Base-by-base conservation (phyloP, 805 yeast species). In the Candida arabinofermentans region DNA sequence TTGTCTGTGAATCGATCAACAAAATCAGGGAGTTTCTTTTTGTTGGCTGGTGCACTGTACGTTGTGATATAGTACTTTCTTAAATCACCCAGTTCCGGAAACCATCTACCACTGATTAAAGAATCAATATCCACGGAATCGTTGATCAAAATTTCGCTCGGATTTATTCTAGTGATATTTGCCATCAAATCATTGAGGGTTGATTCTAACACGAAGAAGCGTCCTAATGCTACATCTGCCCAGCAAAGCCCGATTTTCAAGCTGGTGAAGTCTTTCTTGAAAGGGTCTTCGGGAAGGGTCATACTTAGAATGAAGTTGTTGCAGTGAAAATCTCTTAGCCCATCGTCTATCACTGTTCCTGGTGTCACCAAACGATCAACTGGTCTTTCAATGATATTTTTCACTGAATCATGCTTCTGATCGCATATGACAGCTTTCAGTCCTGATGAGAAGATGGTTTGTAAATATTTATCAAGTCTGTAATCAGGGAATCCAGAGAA, bases 401-500 rank as follows among this genome's bases (percentile, higher is more conserved):
- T 49, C 3, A 49, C 51, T 2, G 48, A 40, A 27, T 56, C 54
- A 12, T 37, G 49, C 31, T 62, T 70, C 61, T 91, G 95, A 51
- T 86, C 93, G n/a, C 87, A 78, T 6, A 90, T 71, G 0, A 91
- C 96, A 0, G 89, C 97, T 40, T 81, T 83, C 37, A 73, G 70
- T 2, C 81, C 81, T 18, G 75, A 62, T 41, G 81, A 80, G 2
- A 93, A 95, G 22, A 90, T 71, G 0, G 81, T 69, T 52, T 79
- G 79, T 27, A 89, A 74, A 56, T 86, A 90, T 43, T 88, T 75
- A 41, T 81, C 85, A 16, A 89, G 61, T 42, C 81, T 86, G 32
- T 66, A 63, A 4, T 75, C 69, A 0, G 99, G 99, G 53, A 93
- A 93, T 0, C 99, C 99, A 0, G 97, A 87, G 85, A 93, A 88